A percentile compares a stretch with the other conserved stretches of the same genome.
phyloP scores from a whole-genome alignment of 2,329 filamentous ascomycete species.

The Penicillium sp. region DNA sequence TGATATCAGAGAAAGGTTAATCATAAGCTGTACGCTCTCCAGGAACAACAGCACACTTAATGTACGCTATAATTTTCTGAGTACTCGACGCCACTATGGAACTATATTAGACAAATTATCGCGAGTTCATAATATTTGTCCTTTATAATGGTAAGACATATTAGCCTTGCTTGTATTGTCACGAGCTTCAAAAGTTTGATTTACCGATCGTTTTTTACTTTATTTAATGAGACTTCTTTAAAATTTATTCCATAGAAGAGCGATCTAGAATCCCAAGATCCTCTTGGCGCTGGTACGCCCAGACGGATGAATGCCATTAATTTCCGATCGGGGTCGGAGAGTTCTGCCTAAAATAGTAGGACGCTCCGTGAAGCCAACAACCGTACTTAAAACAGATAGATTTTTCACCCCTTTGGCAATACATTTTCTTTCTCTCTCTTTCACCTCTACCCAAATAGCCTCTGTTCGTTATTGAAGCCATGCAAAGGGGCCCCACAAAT shows the following conservation, averaged over 20 bases:
- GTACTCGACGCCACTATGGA: not conserved
- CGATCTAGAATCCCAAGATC: not conserved
- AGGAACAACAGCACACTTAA: not conserved
- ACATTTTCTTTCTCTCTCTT: not conserved
- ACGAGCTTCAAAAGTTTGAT: too few relatives aligned
- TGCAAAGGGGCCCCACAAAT: too few relatives aligned
- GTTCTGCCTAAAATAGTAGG: not conserved
- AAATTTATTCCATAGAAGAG: not conserved
- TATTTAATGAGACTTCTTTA: too few relatives aligned
- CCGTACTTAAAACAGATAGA: too few relatives aligned
- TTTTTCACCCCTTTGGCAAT: not conserved
- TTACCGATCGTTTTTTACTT: too few relatives aligned
- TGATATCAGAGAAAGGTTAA: conserved; percentile 44
- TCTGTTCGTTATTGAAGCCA: too few relatives aligned
- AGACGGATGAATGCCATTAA: not conserved
- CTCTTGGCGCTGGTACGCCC: not conserved
- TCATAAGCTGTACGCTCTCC: conserved; percentile 32
- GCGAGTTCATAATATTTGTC: too few relatives aligned
- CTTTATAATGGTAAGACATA: too few relatives aligned
- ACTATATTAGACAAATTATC: not conserved
- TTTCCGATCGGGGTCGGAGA: not conserved
- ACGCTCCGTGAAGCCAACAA: not conserved
- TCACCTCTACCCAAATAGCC: too few relatives aligned
- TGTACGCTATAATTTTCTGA: not conserved
- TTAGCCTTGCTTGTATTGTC: too few relatives aligned